These are phyloP conservation scores for Nannochloropsis salina DNA, from an alignment of 108 stramenopile genomes.

Conservation along the genomic window DNA sequence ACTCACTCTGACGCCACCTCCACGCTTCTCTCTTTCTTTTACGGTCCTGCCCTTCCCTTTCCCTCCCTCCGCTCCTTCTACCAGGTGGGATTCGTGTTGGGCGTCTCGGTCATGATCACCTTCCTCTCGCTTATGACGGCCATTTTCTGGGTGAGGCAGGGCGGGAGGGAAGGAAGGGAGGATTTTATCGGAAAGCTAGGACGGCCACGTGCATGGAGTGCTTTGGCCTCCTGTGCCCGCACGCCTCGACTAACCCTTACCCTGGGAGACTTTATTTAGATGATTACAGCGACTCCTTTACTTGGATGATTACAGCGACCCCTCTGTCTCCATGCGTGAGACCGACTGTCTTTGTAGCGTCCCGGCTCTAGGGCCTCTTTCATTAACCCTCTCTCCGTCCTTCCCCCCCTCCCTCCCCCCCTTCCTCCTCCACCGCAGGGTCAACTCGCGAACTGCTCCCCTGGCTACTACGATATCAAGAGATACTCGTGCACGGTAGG, in stretches of 20 bases:
- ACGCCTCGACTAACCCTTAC: too few relatives aligned
- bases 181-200: background rate
- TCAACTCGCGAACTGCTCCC: background rate
- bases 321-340: too few relatives aligned
- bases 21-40: background rate
- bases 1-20: background rate
- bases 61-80: background rate
- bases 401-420: background rate
- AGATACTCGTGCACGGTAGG: background rate
- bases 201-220: too few relatives aligned
- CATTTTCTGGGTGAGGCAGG: slow-evolving; percentile 35
- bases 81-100: slow-evolving; percentile 34
- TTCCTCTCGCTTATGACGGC: slow-evolving; percentile 39
- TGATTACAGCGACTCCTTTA: too few relatives aligned
- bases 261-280: too few relatives aligned
- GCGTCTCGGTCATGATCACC: slow-evolving; percentile 28
- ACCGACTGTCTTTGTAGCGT: too few relatives aligned
- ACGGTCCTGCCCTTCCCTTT: background rate
- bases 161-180: slow-evolving; percentile 13
- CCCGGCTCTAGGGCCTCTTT: too few relatives aligned
- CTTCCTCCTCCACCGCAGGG: background rate
- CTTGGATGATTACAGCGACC: too few relatives aligned
- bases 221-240: too few relatives aligned
- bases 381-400: too few relatives aligned
- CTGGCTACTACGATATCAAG: background rate